Evolutionary conservation across 305 asterid species (phyloP).

Genomic region (Fraxinus greggii): DNA sequence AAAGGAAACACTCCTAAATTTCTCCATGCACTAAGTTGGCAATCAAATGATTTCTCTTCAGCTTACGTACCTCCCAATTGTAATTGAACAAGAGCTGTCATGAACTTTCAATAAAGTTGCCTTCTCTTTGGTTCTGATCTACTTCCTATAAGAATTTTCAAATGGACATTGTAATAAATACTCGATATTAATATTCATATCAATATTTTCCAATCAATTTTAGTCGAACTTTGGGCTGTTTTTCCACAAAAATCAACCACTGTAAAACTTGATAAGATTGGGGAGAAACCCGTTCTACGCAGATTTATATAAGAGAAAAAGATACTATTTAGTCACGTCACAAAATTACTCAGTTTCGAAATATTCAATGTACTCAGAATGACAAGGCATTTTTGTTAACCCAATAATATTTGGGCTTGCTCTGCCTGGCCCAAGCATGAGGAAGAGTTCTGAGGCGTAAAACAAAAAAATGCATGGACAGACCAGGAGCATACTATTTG

Average conservation of each 20-base stretch:
- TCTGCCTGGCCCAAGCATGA: not conserved
- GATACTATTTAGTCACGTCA: not conserved
- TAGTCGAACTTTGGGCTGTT: not conserved
- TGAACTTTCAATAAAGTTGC: slow-evolving; percentile 9
- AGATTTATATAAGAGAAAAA: not conserved
- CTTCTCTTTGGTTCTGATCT: slow-evolving; percentile 31
- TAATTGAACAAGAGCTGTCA: not conserved
- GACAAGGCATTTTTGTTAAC: not conserved
- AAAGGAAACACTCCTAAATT: not conserved
- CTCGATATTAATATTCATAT: not conserved
- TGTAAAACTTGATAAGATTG: not conserved
- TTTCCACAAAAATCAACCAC: slow-evolving; percentile 9
- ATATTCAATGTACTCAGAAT: not conserved
- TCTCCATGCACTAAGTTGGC: not conserved
- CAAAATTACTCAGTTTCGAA: not conserved
- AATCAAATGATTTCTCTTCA: not conserved
- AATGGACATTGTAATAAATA: not conserved
- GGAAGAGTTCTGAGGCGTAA: not conserved
- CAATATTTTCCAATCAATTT: not conserved
- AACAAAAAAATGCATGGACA: not conserved
- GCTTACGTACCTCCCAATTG: slow-evolving; percentile 1
- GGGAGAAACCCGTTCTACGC: not conserved
- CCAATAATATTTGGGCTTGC: not conserved
- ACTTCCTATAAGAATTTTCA: slow-evolving; percentile 26
- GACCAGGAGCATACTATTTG: not conserved